Evolutionary conservation across 176 grass and related monocot genomes (phyloP).

Genomic region (Ampelocalamus luodianensis): DNA sequence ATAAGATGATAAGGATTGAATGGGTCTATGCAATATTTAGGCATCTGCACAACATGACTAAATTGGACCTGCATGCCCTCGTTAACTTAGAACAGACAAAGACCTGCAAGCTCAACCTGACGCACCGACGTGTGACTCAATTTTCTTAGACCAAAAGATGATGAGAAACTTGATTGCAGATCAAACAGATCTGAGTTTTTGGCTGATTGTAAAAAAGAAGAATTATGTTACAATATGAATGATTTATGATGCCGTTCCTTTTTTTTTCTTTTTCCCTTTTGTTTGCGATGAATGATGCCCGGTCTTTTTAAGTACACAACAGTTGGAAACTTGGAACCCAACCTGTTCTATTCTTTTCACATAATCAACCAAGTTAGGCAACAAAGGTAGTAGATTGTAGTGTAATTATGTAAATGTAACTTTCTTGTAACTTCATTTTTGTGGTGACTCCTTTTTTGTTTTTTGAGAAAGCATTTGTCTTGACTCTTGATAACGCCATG

Average conservation of each 20-base stretch:
- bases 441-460: slow-evolving; percentile 13
- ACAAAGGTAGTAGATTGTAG: neutral
- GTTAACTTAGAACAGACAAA: slow-evolving; percentile 26
- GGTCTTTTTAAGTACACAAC: neutral
- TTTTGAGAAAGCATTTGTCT: slow-evolving; percentile 1
- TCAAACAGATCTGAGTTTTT: neutral
- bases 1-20: slow-evolving; percentile 20
- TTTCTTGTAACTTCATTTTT: slow-evolving; percentile 34
- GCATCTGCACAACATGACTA: slow-evolving; percentile 34
- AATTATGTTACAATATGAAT: neutral
- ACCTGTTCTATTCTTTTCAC: slow-evolving; percentile 5
- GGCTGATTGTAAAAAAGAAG: neutral
- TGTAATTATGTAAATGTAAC: neutral
- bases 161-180: neutral
- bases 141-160: slow-evolving; percentile 28
- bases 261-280: too few species aligned
- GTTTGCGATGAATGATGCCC: neutral
- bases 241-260: neutral
- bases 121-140: slow-evolving; percentile 13
- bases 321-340: neutral
- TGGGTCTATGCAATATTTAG: neutral
- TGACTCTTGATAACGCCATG: slow-evolving; percentile 21
- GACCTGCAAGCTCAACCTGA: slow-evolving; percentile 37
- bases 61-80: slow-evolving; percentile 24
- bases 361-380: slow-evolving; percentile 28